Conservation (phyloP, 768 basidiomycete species). For the Tricholoma hemisulphureum region DNA sequence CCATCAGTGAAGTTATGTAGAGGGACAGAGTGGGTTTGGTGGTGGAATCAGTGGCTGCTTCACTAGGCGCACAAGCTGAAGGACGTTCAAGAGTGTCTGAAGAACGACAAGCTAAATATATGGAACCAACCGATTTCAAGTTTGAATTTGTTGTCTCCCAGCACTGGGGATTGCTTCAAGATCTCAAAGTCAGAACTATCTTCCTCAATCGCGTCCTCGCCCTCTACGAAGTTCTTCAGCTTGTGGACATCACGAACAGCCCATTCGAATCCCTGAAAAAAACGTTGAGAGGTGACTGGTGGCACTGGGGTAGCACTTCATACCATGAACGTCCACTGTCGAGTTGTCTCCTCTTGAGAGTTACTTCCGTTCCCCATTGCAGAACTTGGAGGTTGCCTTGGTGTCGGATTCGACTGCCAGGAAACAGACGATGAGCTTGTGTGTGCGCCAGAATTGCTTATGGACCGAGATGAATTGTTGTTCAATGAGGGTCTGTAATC, state of each 20-base stretch:
- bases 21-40: constrained; percentile 51
- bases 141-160: constrained; percentile 71
- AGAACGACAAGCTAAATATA: not conserved
- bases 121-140: constrained; percentile 61
- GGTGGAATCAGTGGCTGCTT: constrained; percentile 21
- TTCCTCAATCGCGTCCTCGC: constrained; percentile 24
- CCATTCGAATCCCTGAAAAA: constrained; percentile 72
- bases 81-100: constrained; percentile 1
- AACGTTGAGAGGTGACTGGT: constrained; percentile 2
- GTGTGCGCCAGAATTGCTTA: constrained; percentile 11
- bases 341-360: constrained; percentile 46
- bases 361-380: constrained; percentile 22
- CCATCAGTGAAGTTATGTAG: constrained; percentile 62
- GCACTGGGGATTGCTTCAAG: constrained; percentile 60
- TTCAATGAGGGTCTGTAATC: constrained; percentile 13
- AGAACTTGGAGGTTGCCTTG: constrained; percentile 23
- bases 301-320: constrained; percentile 11
- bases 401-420: constrained; percentile 22
- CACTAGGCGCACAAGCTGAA: constrained; percentile 22
- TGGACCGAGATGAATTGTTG: constrained; percentile 10
- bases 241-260: constrained; percentile 55
- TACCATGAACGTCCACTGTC: constrained; percentile 68
- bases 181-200: constrained; percentile 55
- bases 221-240: constrained; percentile 59
- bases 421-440: constrained; percentile 32